phyloP scores from a whole-genome alignment of 2,329 filamentous ascomycete species.

The Fusarium austroafricanum region DNA sequence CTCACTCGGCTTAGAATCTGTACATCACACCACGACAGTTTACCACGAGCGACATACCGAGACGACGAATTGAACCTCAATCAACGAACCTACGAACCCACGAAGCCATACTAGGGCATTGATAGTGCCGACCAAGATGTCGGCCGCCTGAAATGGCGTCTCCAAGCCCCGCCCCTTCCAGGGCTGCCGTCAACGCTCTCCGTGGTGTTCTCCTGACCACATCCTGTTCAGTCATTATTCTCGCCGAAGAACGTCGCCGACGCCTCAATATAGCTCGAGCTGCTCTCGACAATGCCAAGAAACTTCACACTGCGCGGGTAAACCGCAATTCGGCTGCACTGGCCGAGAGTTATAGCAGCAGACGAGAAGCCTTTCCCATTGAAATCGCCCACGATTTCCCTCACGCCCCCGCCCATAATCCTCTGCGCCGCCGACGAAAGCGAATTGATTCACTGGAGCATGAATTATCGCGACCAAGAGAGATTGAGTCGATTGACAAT shows the following conservation, averaged over 20 bases:
- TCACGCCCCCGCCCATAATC: slow-evolving; percentile 36
- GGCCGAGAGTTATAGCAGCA: slow-evolving; percentile 41
- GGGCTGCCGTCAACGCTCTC: slow-evolving; percentile 66
- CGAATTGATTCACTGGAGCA: slow-evolving; percentile 20
- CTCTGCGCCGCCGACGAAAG: slow-evolving; percentile 47
- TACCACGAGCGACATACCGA: slow-evolving; percentile 37
- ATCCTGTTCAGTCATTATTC: slow-evolving; percentile 65
- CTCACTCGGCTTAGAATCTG: slow-evolving; percentile 16
- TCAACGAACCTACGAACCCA: slow-evolving; percentile 3
- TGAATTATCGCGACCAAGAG: background rate
- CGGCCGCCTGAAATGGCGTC: slow-evolving; percentile 56
- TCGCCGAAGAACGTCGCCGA: slow-evolving; percentile 68
- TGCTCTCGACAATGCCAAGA: slow-evolving; percentile 65
- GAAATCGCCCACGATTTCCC: slow-evolving; percentile 46
- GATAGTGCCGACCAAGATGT: slow-evolving; percentile 39
- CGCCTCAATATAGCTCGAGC: slow-evolving; percentile 63
- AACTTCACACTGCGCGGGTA: slow-evolving; percentile 56
- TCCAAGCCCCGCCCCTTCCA: slow-evolving; percentile 63
- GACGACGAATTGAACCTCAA: slow-evolving; percentile 40
- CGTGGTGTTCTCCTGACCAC: slow-evolving; percentile 67
- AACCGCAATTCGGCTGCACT: slow-evolving; percentile 47
- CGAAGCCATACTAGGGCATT: slow-evolving; percentile 5
- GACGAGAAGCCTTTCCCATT: slow-evolving; percentile 39
- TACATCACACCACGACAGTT: slow-evolving; percentile 41
- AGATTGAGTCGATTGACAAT: slow-evolving; percentile 6